Evolutionary conservation across 305 asterid species (phyloP).

Genomic region (Solanum hybrid): DNA sequence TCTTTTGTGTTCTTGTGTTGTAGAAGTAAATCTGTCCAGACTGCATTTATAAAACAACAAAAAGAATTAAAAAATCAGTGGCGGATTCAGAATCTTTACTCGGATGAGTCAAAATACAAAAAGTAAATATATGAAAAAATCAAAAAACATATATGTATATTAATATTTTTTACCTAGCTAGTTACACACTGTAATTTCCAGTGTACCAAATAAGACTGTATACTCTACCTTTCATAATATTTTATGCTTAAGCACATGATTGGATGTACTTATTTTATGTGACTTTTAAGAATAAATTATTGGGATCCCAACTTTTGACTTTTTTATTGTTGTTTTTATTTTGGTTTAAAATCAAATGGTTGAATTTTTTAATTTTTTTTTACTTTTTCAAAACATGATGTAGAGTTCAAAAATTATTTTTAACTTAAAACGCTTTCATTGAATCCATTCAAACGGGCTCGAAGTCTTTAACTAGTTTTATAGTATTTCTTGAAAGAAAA

Average conservation of each 20-base stretch:
- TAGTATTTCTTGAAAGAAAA: not conserved
- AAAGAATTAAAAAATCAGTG: not conserved
- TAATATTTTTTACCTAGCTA: not conserved
- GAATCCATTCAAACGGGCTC: not conserved
- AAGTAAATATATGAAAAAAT: not conserved
- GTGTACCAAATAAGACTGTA: not conserved
- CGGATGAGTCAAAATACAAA: not conserved
- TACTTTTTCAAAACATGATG: not conserved
- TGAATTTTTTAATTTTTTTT: not conserved
- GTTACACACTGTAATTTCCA: not conserved
- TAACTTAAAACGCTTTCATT: not conserved
- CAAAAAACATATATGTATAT: not conserved
- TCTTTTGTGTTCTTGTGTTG: conserved; percentile 47
- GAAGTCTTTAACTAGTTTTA: not conserved
- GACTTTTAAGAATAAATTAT: not conserved
- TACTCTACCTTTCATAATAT: not conserved
- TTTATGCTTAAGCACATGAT: not conserved
- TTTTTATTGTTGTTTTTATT: not conserved
- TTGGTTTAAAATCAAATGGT: not conserved
- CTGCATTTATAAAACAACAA: conserved; percentile 14
- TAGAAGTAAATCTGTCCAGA: conserved; percentile 52
- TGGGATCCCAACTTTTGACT: not conserved
- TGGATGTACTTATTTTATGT: not conserved
- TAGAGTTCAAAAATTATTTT: not conserved
- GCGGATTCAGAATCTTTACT: not conserved